phyloP scores from a whole-genome alignment of 1,284 basidiomycete species.

The Tilletiopsis washingtonensis region DNA sequence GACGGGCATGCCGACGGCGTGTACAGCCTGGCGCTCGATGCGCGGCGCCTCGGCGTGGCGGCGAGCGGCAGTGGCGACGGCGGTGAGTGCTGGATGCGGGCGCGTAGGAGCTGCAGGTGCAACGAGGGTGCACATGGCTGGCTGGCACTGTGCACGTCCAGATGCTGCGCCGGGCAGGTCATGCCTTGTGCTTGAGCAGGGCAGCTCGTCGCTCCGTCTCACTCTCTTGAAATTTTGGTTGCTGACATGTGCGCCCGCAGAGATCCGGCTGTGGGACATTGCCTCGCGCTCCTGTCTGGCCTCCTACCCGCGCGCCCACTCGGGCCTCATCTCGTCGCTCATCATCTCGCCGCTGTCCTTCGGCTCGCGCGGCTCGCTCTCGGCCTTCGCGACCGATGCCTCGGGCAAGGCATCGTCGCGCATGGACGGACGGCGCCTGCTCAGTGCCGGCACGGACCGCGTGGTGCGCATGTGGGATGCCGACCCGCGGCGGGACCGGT shows the following conservation, averaged over 20 bases:
- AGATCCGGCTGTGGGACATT: constrained; percentile 82
- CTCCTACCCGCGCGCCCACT: constrained; percentile 72
- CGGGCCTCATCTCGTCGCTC: constrained; percentile 70
- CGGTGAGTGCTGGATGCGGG: constrained; percentile 54
- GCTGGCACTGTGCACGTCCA: background rate
- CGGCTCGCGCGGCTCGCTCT: constrained; percentile 5
- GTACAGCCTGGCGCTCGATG: constrained; percentile 73
- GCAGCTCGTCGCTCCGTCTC: too few species aligned
- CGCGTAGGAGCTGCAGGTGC: too few species aligned
- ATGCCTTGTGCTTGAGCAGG: too few species aligned
- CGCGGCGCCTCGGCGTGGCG: constrained; percentile 67
- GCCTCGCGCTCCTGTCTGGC: constrained; percentile 61
- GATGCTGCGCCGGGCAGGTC: constrained; percentile 1
- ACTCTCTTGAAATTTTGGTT: too few species aligned
- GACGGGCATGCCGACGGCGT: constrained; percentile 96
- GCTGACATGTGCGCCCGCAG: too few species aligned
- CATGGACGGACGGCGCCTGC: constrained; percentile 54
- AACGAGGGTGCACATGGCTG: too few species aligned
- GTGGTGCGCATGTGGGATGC: constrained; percentile 83
- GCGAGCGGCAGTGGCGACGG: constrained; percentile 94
- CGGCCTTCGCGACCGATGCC: constrained; percentile 16
- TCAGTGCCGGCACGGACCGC: constrained; percentile 86
- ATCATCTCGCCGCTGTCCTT: constrained; percentile 63
- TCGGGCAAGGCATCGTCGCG: constrained; percentile 28
- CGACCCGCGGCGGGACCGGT: constrained; percentile 39